Conservation (phyloP, 805 yeast species). For the Saccharomycopsis fermentans region DNA sequence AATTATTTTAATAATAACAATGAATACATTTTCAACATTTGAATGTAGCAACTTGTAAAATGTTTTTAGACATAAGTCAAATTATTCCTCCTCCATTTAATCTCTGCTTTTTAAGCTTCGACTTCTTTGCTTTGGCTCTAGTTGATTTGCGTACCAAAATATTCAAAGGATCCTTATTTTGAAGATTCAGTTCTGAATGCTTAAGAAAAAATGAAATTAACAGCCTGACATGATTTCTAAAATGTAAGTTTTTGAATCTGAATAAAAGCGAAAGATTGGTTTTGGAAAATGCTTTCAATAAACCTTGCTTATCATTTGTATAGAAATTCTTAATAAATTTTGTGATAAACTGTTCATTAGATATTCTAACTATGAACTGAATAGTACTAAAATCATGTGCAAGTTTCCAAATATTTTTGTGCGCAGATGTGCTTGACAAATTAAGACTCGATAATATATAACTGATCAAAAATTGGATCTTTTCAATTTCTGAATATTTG, state of each 20-base stretch:
- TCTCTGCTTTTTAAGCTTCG: background rate
- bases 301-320: background rate
- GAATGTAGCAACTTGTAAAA: background rate
- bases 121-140: background rate
- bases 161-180: background rate
- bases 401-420: background rate
- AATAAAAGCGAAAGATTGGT: background rate
- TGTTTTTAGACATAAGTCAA: background rate
- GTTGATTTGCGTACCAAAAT: background rate
- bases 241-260: background rate
- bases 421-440: background rate
- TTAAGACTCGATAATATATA: background rate
- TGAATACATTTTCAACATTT: background rate
- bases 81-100: background rate
- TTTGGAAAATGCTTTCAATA: background rate
- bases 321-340: background rate
- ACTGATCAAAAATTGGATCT: background rate
- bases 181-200: background rate
- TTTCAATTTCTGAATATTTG: background rate
- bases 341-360: background rate
- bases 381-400: background rate
- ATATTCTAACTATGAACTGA: background rate
- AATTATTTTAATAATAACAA: background rate
- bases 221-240: background rate
- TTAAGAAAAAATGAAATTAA: background rate